Percentiles rank a stretch among this genome's conserved stretches.
Evolutionary conservation across 176 grass and related monocot species (phyloP).

Genomic region (Ensete ventricosum): DNA sequence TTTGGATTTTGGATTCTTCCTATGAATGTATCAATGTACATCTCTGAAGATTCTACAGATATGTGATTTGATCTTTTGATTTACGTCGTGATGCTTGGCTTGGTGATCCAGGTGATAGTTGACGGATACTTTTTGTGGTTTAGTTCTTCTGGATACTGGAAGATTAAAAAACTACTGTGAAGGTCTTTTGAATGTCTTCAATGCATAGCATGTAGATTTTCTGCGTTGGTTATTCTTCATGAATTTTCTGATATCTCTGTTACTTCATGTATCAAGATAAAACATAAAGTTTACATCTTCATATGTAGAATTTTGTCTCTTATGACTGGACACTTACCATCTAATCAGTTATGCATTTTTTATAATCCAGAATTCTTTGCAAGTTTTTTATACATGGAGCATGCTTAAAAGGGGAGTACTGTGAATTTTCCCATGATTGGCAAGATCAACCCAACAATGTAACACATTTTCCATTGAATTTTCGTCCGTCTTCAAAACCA

Average conservation of each 20-base stretch:
- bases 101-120: not conserved
- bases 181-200: not conserved
- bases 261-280: not conserved
- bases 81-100: not conserved
- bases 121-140: no score
- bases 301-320: not conserved
- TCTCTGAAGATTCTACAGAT: not conserved
- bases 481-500: not conserved
- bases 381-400: conserved; percentile 79
- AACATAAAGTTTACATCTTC: not conserved
- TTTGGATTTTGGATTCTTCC: not conserved
- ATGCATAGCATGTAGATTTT: not conserved
- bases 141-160: not conserved
- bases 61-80: not conserved
- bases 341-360: conserved; percentile 15
- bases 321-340: not conserved
- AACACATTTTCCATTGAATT: conserved; percentile 17
- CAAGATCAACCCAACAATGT: conserved; percentile 78
- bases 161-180: not conserved
- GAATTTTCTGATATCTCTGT: not conserved
- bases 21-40: not conserved
- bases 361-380: conserved; percentile 58
- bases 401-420: conserved; percentile 86
- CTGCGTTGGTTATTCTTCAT: not conserved
- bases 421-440: conserved; percentile 87